Conservation (phyloP, 2,329 filamentous ascomycete genomes). For the Sarocladiaceae sp. region DNA sequence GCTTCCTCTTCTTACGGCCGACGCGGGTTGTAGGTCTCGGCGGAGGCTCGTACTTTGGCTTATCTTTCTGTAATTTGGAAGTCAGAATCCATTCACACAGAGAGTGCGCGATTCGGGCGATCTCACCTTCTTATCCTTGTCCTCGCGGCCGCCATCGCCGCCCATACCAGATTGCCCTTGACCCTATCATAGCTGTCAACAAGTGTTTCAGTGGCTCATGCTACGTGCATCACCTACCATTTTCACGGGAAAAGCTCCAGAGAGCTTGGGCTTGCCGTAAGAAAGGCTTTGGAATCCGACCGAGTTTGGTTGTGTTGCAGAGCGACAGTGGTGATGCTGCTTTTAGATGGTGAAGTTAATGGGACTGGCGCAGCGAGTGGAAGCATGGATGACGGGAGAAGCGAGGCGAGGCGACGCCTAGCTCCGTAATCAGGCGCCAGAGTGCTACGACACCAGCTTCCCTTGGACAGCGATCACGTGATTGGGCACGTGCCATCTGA, state of each 20-base stretch:
- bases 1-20: constrained; percentile 98
- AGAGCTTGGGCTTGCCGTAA: constrained; percentile 16
- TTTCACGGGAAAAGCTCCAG: constrained; percentile 25
- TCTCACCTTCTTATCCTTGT: constrained; percentile 89
- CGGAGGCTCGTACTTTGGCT: constrained; percentile 99
- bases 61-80: constrained; percentile 78
- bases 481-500: constrained; percentile 24
- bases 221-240: constrained; percentile 25
- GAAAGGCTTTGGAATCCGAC: constrained; percentile 1
- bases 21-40: constrained; percentile 95
- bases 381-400: constrained; percentile 28
- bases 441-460: constrained; percentile 39
- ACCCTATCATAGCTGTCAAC: constrained; percentile 48
- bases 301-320: constrained; percentile 12
- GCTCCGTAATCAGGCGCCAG: constrained; percentile 36
- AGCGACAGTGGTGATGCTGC: constrained; percentile 1
- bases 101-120: background rate
- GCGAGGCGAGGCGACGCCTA: constrained; percentile 20
- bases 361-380: constrained; percentile 19
- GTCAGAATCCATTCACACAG: background rate
- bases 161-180: constrained; percentile 87
- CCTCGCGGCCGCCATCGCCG: constrained; percentile 74
- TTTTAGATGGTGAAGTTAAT: constrained; percentile 15
- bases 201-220: background rate
- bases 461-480: background rate